Evolutionary conservation across 2,329 filamentous ascomycete species (phyloP).

Genomic region (Clarireedia paspali): DNA sequence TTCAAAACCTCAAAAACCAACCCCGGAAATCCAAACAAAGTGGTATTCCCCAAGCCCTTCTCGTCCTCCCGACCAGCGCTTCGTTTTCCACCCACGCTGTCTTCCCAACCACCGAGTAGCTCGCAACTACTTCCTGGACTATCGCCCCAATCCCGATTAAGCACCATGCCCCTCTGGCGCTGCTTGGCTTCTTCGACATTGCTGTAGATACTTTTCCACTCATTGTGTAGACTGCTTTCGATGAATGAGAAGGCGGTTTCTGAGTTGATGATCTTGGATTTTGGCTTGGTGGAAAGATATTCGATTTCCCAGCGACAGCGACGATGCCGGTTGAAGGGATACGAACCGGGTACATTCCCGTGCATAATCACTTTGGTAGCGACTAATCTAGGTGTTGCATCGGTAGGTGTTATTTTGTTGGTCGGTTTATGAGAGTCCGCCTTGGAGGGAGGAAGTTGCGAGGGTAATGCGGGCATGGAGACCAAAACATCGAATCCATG

Average conservation of each 20-base stretch:
- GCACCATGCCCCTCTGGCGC: conserved; percentile 68
- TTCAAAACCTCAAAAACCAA: conserved; percentile 92
- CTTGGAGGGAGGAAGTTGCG: conserved; percentile 51
- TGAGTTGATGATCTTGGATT: conserved; percentile 31
- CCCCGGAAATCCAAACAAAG: conserved; percentile 87
- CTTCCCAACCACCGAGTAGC: conserved; percentile 74
- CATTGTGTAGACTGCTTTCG: conserved; percentile 57
- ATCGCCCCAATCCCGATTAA: conserved; percentile 86
- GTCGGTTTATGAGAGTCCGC: conserved; percentile 14
- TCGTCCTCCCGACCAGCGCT: conserved; percentile 41
- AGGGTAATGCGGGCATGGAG: conserved; percentile 64
- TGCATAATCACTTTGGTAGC: conserved; percentile 91
- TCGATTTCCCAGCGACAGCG: conserved; percentile 78
- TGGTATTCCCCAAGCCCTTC: conserved; percentile 62
- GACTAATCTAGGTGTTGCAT: conserved; percentile 57
- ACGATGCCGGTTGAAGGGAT: conserved; percentile 91
- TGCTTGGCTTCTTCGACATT: conserved; percentile 44
- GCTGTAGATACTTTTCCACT: conserved; percentile 62
- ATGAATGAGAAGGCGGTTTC: conserved; percentile 74
- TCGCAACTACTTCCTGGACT: conserved; percentile 87
- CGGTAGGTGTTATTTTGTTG: conserved; percentile 18
- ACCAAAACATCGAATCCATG: conserved; percentile 90
- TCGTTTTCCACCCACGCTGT: conserved; percentile 44
- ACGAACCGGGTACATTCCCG: conserved; percentile 90
- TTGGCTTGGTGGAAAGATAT: conserved; percentile 39